A percentile compares a stretch with the other conserved stretches of the same genome.
phyloP scores from a whole-genome alignment of 306 rosid genomes.

The Casuarina equisetifolia region DNA sequence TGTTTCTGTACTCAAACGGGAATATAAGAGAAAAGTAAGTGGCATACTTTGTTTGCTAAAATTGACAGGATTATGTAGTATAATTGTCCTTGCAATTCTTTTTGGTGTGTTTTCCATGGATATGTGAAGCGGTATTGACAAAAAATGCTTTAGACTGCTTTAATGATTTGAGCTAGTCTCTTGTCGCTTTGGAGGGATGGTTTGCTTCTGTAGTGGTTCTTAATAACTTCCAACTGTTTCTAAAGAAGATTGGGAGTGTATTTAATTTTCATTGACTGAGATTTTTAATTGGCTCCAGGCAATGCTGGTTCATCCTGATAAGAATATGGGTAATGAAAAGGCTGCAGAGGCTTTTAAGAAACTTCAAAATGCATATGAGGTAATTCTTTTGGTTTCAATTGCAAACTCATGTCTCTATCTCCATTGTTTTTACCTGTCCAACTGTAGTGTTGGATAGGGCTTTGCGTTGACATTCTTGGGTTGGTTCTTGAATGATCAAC shows the following conservation, averaged over 20 bases:
- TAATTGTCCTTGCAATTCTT: slow-evolving; percentile 15
- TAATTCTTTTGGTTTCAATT: slow-evolving; percentile 29
- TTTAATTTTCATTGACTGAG: slow-evolving; percentile 4
- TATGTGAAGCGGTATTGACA: not conserved
- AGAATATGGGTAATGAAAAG: slow-evolving; percentile 97
- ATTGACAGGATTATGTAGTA: slow-evolving; percentile 24
- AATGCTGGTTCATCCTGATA: slow-evolving; percentile 99
- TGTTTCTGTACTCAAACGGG: slow-evolving; percentile 76
- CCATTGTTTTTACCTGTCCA: slow-evolving; percentile 7
- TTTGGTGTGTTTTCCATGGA: slow-evolving; percentile 22
- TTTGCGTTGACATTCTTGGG: no score
- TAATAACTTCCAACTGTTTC: slow-evolving; percentile 29
- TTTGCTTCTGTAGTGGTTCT: slow-evolving; percentile 12
- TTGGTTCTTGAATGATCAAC: no score
- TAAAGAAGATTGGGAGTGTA: slow-evolving; percentile 17
- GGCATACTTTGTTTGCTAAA: slow-evolving; percentile 24
- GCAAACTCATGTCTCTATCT: not conserved
- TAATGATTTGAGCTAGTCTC: slow-evolving; percentile 16
- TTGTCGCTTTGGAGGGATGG: slow-evolving; percentile 4
- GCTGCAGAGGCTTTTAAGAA: slow-evolving; percentile 98
- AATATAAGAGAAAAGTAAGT: slow-evolving; percentile 87
- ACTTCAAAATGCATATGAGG: slow-evolving; percentile 99
- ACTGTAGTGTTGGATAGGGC: slow-evolving; percentile 10
- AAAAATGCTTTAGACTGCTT: slow-evolving; percentile 12
- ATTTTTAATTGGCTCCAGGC: slow-evolving; percentile 51